Evolutionary conservation across 257 asterid species (phyloP), one percentile per base, ranked within the genome.

Genomic region (Verbena officinalis): DNA sequence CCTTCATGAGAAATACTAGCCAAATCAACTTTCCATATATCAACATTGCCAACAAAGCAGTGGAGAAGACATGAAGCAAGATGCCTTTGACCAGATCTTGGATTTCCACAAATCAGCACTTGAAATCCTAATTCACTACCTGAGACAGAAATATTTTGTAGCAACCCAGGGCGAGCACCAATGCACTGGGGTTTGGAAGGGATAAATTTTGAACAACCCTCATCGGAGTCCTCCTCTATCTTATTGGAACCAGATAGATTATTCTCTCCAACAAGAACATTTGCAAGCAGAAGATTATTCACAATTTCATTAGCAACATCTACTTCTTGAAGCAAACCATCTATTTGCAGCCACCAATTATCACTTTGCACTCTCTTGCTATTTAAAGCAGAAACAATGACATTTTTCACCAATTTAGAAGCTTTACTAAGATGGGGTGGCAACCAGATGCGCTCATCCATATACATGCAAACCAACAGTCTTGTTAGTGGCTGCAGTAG

Each of bases 1-100:
- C 98, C 99, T 85, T 90, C 96, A 71, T 84, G 96, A 53, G 89
- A 88, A 61, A 88, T 78, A 55, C 96, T 79, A 66, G 99, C 96
- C 84, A 86, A 70, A 74, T 94, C 98, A 78, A 94, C 80, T 81
- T 90, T 94, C 80, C 86, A 90, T 55, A 83, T 73, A 71, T 90
- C 96, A 65, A 83, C 75, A 77, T 78, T 83, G 60, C 97, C 99
- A 36, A 84, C 80, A 81, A 86, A 94, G 84, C 85, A 86, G 73
- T 94, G 91, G 61, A 94, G 93, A 77, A 94, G 90, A 83, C 96
- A 86, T 30, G 96, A 90, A 36, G 96, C 95, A 69, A 94, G 89
- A 86, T 90, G 96, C 76, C 91, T 75, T 84, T 90, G 96, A 22
- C 96, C 99, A 60, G 87, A 88, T 78, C 87, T 82, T 17, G 95